A percentile compares a stretch with the other conserved stretches of the same genome.
These are phyloP conservation scores for Phellinidium pouzarii DNA, from an alignment of 1,284 basidiomycete genomes.

Conservation along the genomic window DNA sequence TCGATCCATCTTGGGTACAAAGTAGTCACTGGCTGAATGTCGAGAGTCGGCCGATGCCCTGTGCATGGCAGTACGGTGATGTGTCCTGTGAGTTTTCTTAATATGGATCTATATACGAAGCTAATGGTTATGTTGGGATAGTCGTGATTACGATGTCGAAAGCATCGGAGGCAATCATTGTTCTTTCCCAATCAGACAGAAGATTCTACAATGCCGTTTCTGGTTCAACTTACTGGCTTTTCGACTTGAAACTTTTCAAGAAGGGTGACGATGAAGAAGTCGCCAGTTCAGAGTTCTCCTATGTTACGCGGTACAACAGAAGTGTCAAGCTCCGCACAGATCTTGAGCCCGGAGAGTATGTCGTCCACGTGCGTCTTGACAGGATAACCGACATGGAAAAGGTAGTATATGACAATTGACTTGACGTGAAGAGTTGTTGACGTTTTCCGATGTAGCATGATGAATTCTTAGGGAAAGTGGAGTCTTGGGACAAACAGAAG, in stretches of 20 bases:
- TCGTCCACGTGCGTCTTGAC: conserved; percentile 45
- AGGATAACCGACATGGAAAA: conserved; percentile 19
- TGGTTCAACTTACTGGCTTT: conserved; percentile 31
- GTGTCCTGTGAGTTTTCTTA: conserved; percentile 36
- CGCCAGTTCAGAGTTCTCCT: conserved; percentile 31
- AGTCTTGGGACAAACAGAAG: neutral
- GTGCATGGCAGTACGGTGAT: conserved; percentile 42
- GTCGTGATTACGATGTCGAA: conserved; percentile 37
- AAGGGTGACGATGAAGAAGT: conserved; percentile 32
- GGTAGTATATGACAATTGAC: neutral
- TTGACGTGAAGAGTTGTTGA: neutral
- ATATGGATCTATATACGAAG: conserved; percentile 25
- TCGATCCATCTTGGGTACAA: conserved; percentile 43
- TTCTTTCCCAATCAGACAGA: conserved; percentile 41
- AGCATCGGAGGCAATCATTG: conserved; percentile 35
- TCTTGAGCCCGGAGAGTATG: conserved; percentile 43
- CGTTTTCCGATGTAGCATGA: neutral
- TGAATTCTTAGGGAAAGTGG: neutral
- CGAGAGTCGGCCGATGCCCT: conserved; percentile 29
- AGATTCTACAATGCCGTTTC: conserved; percentile 37
- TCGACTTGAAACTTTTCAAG: conserved; percentile 44
- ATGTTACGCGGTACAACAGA: conserved; percentile 26
- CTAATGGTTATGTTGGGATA: conserved; percentile 19
- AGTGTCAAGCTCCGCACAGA: conserved; percentile 36
- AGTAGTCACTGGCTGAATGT: conserved; percentile 43